Conservation (phyloP, 2,329 filamentous ascomycete species). For the Ampelomyces quisqualis region DNA sequence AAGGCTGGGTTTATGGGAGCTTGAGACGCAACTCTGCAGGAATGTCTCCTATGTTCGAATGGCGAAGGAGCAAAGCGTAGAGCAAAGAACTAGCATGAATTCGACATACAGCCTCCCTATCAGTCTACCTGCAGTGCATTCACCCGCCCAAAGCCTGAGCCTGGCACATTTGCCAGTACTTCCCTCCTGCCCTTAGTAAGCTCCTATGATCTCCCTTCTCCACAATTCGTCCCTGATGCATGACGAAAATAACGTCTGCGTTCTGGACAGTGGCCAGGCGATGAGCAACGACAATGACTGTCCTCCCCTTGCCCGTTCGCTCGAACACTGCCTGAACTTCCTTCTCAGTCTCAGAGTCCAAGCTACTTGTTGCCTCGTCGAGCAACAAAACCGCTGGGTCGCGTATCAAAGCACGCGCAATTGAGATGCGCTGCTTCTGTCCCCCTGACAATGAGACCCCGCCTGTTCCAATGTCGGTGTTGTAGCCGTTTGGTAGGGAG, state of each 20-base stretch:
- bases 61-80: too few species aligned
- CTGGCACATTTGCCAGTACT: neutral
- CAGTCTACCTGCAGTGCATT: too few species aligned
- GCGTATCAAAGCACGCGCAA: conserved; percentile 74
- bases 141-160: neutral
- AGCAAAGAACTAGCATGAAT: too few species aligned
- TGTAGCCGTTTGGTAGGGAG: conserved; percentile 49
- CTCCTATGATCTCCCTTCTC: conserved; percentile 9
- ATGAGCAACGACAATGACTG: conserved; percentile 68
- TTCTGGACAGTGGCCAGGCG: conserved; percentile 78
- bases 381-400: conserved; percentile 75
- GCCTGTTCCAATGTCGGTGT: conserved; percentile 29
- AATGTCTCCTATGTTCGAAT: too few species aligned
- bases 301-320: conserved; percentile 58
- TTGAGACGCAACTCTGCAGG: neutral
- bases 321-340: conserved; percentile 62
- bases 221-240: conserved; percentile 8
- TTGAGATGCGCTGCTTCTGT: conserved; percentile 63
- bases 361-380: conserved; percentile 82
- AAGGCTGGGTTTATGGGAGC: neutral
- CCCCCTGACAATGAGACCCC: conserved; percentile 56
- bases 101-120: too few species aligned
- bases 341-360: conserved; percentile 68
- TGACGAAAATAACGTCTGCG: conserved; percentile 55
- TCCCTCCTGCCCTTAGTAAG: neutral